Percentiles rank a stretch among this genome's conserved stretches.
Evolutionary conservation across 768 basidiomycete genomes (phyloP).

Genomic region (Tricholoma matsutake): DNA sequence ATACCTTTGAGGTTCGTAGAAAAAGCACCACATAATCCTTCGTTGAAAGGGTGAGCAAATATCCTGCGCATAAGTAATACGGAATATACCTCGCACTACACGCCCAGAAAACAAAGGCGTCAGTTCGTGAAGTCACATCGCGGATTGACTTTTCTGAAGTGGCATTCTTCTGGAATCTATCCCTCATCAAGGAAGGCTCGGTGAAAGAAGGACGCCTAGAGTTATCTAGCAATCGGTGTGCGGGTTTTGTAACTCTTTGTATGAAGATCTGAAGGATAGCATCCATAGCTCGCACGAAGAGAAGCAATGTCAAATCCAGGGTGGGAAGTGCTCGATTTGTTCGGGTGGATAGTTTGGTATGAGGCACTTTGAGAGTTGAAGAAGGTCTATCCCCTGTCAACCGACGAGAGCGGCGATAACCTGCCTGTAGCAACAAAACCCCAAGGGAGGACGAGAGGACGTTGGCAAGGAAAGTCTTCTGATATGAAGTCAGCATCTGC

Average conservation of each 20-base stretch:
- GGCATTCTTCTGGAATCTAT: constrained; percentile 23
- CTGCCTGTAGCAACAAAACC: constrained; percentile 54
- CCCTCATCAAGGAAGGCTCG: constrained; percentile 18
- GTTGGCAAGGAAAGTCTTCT: constrained; percentile 60
- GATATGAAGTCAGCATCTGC: constrained; percentile 28
- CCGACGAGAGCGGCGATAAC: constrained; percentile 32
- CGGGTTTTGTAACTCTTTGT: constrained; percentile 23
- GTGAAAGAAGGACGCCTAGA: constrained; percentile 2
- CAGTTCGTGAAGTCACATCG: constrained; percentile 46
- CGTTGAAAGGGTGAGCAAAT: not conserved
- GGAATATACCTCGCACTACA: constrained; percentile 65
- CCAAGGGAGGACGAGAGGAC: constrained; percentile 54
- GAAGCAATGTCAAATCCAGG: constrained; percentile 63
- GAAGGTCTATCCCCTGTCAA: constrained; percentile 14
- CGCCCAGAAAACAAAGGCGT: constrained; percentile 74
- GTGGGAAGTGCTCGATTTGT: constrained; percentile 45
- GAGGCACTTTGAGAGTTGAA: not conserved
- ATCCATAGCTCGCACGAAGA: constrained; percentile 70
- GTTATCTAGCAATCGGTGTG: not conserved
- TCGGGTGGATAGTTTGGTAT: constrained; percentile 6
- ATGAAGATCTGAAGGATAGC: constrained; percentile 53
- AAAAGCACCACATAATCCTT: constrained; percentile 90
- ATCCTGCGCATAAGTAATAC: not conserved
- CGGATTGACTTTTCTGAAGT: constrained; percentile 19
- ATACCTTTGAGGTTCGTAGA: constrained; percentile 72